Percentiles rank a stretch among this genome's conserved stretches.
phyloP scores from a whole-genome alignment of 805 yeast genomes.

The Blastobotrys peoriensis region DNA sequence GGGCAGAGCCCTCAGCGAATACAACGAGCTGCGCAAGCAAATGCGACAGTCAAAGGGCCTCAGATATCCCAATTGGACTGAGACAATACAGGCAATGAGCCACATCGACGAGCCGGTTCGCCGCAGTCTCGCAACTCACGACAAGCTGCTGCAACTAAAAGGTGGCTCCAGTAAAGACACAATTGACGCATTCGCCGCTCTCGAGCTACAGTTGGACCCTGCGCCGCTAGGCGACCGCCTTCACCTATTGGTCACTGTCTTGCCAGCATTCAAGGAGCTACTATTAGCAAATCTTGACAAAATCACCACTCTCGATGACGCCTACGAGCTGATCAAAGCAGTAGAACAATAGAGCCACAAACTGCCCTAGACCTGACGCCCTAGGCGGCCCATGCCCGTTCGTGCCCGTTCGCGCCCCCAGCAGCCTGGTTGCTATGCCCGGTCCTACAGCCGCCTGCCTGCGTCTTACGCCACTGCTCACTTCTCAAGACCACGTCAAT shows the following conservation, averaged over 20 bases:
- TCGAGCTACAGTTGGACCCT: conserved; percentile 12
- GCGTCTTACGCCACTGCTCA: too few relatives aligned
- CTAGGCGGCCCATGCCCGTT: too few relatives aligned
- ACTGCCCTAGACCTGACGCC: too few relatives aligned
- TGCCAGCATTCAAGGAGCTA: conserved; percentile 1
- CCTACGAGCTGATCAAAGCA: neutral
- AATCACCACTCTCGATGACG: conserved; percentile 1
- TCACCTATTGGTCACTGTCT: conserved; percentile 2
- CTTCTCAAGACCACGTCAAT: conserved; percentile 44
- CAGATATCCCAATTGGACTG: conserved; percentile 9
- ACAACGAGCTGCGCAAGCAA: conserved; percentile 1
- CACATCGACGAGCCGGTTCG: conserved; percentile 9
- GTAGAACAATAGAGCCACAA: too few relatives aligned
- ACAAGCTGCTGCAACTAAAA: neutral
- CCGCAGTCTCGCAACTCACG: conserved; percentile 5
- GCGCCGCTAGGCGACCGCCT: conserved; percentile 14
- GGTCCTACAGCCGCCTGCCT: too few relatives aligned
- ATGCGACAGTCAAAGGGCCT: conserved; percentile 1
- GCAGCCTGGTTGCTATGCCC: too few relatives aligned
- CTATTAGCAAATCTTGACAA: neutral
- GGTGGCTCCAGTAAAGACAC: neutral
- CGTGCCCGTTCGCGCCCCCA: too few relatives aligned
- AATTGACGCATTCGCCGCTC: conserved; percentile 2
- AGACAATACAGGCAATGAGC: conserved; percentile 2
- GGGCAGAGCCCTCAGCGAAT: conserved; percentile 5